Base-by-base conservation (phyloP, 495 filamentous ascomycete genomes). In the Hypoxylon crocopeplum region DNA sequence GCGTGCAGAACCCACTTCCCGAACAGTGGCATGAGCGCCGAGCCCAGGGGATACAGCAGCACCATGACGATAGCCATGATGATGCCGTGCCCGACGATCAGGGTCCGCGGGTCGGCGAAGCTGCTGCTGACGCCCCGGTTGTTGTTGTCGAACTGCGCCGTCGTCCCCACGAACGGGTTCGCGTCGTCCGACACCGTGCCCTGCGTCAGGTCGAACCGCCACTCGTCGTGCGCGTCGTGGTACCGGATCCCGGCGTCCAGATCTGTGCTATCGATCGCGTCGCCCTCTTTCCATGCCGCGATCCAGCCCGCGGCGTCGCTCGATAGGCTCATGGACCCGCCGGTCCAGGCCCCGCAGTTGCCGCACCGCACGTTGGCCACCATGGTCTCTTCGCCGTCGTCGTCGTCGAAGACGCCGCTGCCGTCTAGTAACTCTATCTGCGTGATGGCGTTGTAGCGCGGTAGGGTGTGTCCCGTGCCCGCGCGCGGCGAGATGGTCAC, bases 401-500 rank as follows among this genome's bases (percentile, higher is more conserved):
- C 69, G 16, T 72, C 64, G 22, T 72, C 68, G n/a, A 73, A 65
- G 25, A 86, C 62, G 1, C 87, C 88, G 56, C 82, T 88, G 5
- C 87, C 87, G 1, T 72, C 82, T 3, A 91, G 77, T 1, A 90
- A 71, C 12, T 79, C 76, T 20, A 86, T 56, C 29, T 71, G 60
- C 11, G 80, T 75, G 37, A 75, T 65, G 1, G 74, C 68, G 69
- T 88, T 80, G 59, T 77, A 77, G 15, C 68, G 15, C 0, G 89
- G 89, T 67, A 79, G 65, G 13, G 72, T 49, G 56, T 89, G 76
- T 3, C 79, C 81, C 11, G 64, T 70, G 13, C 82, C 83, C 17
- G 69, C 67, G n/a, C 88, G 81, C 2, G 86, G 79, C 15, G 87
- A 90, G 39, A 89, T 53, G 0, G 88, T 92, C 24, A 90, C 77